phyloP scores from a whole-genome alignment of 495 filamentous ascomycete genomes.

The Venustampulla echinocandica region DNA sequence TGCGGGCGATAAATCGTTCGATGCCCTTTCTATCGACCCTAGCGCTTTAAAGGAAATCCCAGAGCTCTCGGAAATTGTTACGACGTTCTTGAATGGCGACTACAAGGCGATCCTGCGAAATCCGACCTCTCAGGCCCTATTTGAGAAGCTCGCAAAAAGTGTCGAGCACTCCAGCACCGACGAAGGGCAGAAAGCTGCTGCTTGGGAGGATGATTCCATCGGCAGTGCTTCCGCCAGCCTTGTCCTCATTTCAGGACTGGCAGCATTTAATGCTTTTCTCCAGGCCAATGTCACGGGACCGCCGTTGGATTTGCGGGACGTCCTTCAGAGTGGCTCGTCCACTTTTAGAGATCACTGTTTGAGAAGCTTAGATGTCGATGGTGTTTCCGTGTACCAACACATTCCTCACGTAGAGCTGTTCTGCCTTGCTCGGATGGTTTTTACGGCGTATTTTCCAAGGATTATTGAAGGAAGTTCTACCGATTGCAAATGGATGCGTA shows the following conservation, averaged over 20 bases:
- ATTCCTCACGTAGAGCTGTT: slow-evolving; percentile 79
- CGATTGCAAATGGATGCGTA: slow-evolving; percentile 39
- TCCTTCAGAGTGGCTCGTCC: slow-evolving; percentile 21
- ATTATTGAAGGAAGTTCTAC: slow-evolving; percentile 10
- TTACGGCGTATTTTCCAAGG: slow-evolving; percentile 38
- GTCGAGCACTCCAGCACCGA: neutral
- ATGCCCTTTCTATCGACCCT: slow-evolving; percentile 14
- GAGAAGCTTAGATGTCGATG: slow-evolving; percentile 64
- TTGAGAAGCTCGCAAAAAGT: slow-evolving; percentile 6
- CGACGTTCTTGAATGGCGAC: slow-evolving; percentile 16
- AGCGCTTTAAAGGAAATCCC: slow-evolving; percentile 13
- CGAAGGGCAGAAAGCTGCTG: slow-evolving; percentile 5
- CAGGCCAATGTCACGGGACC: slow-evolving; percentile 88
- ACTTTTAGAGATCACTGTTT: slow-evolving; percentile 45
- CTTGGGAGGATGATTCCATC: slow-evolving; percentile 3
- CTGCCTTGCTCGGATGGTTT: slow-evolving; percentile 59
- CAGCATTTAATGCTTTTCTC: slow-evolving; percentile 73
- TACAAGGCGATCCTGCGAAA: slow-evolving; percentile 16
- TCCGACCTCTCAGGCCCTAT: slow-evolving; percentile 15
- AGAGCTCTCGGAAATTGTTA: slow-evolving; percentile 14
- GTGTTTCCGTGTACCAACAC: slow-evolving; percentile 75
- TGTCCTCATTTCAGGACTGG: slow-evolving; percentile 26
- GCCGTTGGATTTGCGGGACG: slow-evolving; percentile 17
- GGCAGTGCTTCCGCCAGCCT: neutral
- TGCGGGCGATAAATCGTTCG: slow-evolving; percentile 8